Conservation (phyloP, 495 filamentous ascomycete genomes). For the Penicillium angulare region DNA sequence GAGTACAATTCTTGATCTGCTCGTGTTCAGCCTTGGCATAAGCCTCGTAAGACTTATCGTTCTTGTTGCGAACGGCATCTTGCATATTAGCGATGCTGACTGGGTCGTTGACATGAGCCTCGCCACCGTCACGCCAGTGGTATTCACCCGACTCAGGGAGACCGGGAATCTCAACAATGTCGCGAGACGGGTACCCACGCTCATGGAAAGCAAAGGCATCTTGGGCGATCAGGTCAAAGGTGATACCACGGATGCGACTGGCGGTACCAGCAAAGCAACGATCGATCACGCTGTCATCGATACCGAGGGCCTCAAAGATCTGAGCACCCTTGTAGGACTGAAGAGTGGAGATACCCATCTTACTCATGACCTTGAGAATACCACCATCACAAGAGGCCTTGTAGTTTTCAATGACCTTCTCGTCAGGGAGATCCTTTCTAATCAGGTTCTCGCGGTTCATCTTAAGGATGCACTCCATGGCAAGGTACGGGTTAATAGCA, state of each 20-base stretch:
- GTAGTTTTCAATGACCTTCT: slow-evolving; percentile 91
- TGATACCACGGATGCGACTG: slow-evolving; percentile 92
- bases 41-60: slow-evolving; percentile 99
- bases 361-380: slow-evolving; percentile 99
- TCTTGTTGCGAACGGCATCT: slow-evolving; percentile 96
- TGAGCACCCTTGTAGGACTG: slow-evolving; percentile 99
- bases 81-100: slow-evolving; percentile 95
- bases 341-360: slow-evolving; percentile 99
- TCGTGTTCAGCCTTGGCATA: slow-evolving; percentile 95
- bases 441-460: slow-evolving; percentile 95
- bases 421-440: slow-evolving; percentile 81
- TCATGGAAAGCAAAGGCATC: slow-evolving; percentile 98
- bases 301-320: slow-evolving; percentile 98
- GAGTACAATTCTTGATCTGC: slow-evolving; percentile 96
- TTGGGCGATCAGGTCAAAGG: slow-evolving; percentile 92
- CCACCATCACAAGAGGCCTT: slow-evolving; percentile 97
- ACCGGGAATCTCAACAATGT: slow-evolving; percentile 76
- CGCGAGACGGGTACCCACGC: slow-evolving; percentile 83
- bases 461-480: slow-evolving; percentile 98
- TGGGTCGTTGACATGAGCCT: slow-evolving; percentile 98
- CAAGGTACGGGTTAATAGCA: slow-evolving; percentile 94
- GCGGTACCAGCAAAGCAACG: slow-evolving; percentile 96
- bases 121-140: slow-evolving; percentile 98
- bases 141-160: slow-evolving; percentile 96
- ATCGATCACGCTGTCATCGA: slow-evolving; percentile 94